Base-by-base conservation (phyloP, 805 yeast species). In the Yarrowia bubula region DNA sequence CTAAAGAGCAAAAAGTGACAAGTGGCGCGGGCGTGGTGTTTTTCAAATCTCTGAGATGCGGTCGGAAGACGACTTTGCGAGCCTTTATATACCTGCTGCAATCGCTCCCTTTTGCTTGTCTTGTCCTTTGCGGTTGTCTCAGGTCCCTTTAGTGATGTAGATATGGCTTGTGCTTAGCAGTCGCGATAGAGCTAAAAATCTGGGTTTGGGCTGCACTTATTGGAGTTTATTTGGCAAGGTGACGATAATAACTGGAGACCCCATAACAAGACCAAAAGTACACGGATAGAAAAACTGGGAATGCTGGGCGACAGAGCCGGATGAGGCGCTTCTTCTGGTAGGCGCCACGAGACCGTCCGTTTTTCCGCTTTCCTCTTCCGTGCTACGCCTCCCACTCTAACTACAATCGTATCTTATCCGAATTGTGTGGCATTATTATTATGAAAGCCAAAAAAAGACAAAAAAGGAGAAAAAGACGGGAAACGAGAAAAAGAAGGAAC, bases 131-230 rank as follows among this genome's bases (percentile, higher is more conserved):
- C 55, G 55, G 55, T 15, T 48, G 55, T 48, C 55, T 48, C 55
- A 48, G 55, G 55, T 48, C 55, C 55, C 55, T 48, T 48, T 48
- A 17, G 41, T 18, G 10, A 18, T 33, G 53, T 33, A 48, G 55
- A 48, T 48, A 48, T 48, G 55, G 41, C 55, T 48, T 48, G 55
- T 6, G 55, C 55, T 48, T 17, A 35, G 55, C 55, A 17, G 41
- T 35, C 41, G 55, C 41, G 55, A 48, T 48, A 48, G 55, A 48
- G 55, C 55, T 48, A 48, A 48, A 48, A 5, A 14, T 10, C 7
- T 17, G 37, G 15, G 31, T 35, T 48, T 48, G 41, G 55, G 41
- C 55, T 48, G 55, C 41, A 33, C 53, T 48, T 31, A 31, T 46
- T 46, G 51, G 22, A 46, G 38, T 31, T n/a, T 31, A 46, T 38